A percentile compares a stretch with the other conserved stretches of the same genome.
Evolutionary conservation across 371 early-diverging fungal genomes (phyloP).

Genomic region (Mortierella polycephala): DNA sequence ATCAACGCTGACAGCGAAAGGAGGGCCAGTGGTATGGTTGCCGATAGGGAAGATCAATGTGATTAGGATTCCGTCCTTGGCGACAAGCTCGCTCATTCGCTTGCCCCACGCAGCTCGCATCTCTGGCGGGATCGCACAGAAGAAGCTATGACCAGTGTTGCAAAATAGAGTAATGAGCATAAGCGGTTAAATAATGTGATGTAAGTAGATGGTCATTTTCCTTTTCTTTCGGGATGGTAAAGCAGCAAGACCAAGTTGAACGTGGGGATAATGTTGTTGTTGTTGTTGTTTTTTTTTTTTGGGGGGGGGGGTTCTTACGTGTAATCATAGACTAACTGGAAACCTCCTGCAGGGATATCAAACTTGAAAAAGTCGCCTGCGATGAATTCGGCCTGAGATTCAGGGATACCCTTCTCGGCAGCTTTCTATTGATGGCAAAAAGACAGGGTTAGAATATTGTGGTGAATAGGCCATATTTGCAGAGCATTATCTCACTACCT

Average conservation of each 20-base stretch:
- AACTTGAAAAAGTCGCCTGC: constrained; percentile 82
- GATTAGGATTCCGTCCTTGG: constrained; percentile 81
- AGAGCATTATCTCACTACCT: neutral
- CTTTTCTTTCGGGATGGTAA: too few relatives aligned
- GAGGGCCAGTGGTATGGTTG: constrained; percentile 69
- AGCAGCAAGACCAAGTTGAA: too few relatives aligned
- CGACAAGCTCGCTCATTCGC: constrained; percentile 75
- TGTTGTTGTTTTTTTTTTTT: too few relatives aligned
- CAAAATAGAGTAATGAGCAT: neutral
- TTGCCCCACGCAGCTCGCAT: constrained; percentile 77
- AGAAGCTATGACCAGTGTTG: constrained; percentile 61
- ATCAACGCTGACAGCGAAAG: constrained; percentile 68
- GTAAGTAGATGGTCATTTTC: too few relatives aligned
- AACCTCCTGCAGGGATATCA: constrained; percentile 63
- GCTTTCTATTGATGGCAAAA: constrained; percentile 31
- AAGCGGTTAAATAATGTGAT: neutral
- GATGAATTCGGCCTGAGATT: constrained; percentile 63
- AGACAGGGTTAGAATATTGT: neutral
- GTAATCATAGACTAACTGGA: constrained; percentile 86
- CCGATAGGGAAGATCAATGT: constrained; percentile 84
- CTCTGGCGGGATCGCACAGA: constrained; percentile 84
- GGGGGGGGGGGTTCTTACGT: constrained; percentile 68
- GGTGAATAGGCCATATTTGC: neutral
- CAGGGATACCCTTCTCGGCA: constrained; percentile 51
- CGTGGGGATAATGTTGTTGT: too few relatives aligned